Percentiles rank a stretch among this genome's conserved stretches.
These are phyloP conservation scores for Ceratocystis ficicola DNA, from an alignment of 2,329 filamentous ascomycete species.

Conservation along the genomic window DNA sequence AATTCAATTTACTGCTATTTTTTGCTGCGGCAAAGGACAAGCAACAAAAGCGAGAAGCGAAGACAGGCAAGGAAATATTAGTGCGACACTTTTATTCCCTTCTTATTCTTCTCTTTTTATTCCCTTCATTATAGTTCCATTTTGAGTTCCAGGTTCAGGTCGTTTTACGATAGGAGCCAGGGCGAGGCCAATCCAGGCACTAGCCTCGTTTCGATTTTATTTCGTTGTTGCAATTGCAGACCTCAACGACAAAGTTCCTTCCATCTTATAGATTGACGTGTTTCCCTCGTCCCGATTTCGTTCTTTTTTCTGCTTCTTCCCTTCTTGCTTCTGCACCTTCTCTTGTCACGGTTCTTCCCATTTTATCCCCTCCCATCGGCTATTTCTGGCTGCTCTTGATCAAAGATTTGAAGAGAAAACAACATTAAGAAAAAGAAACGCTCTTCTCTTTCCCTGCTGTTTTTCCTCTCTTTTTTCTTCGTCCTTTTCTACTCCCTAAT, in stretches of 20 bases:
- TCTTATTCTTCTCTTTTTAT: not conserved
- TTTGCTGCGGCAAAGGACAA: constrained; percentile 9
- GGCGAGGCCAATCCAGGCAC: constrained; percentile 19
- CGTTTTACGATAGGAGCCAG: constrained; percentile 18
- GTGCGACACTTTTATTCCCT: constrained; percentile 1
- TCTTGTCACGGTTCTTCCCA: constrained; percentile 6
- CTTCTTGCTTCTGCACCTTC: constrained; percentile 14
- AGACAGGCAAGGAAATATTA: constrained; percentile 5
- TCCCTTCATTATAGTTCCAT: constrained; percentile 15
- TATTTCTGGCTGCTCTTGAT: too few species aligned
- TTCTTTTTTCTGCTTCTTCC: constrained; percentile 9
- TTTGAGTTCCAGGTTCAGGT: constrained; percentile 22
- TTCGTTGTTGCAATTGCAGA: constrained; percentile 15
- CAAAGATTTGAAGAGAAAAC: not conserved
- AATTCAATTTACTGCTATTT: constrained; percentile 10
- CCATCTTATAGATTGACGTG: constrained; percentile 12
- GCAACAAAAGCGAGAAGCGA: constrained; percentile 8
- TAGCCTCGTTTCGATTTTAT: constrained; percentile 21
- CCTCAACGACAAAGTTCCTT: constrained; percentile 13
- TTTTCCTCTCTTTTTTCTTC: constrained; percentile 13
- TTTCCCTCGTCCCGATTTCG: constrained; percentile 2
- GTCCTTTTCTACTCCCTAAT: constrained; percentile 6
- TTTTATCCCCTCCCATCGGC: not conserved
- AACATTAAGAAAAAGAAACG: not conserved
- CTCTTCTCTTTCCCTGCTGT: constrained; percentile 10